Conservation (phyloP, 2,329 filamentous ascomycete genomes). For the Stemphylium vesicarium region DNA sequence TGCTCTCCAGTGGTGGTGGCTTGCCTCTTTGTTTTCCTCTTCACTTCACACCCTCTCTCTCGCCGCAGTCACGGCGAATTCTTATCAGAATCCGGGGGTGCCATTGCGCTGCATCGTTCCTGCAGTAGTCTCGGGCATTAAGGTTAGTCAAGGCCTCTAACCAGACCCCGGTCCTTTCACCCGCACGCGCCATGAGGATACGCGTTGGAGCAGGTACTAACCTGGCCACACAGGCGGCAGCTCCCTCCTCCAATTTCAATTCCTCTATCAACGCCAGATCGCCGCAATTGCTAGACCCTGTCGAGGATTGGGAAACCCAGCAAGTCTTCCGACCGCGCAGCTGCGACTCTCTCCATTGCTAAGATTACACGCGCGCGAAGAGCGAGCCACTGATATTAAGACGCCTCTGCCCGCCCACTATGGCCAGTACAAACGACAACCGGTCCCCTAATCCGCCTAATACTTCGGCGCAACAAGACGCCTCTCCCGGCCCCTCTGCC, state of each 20-base stretch:
- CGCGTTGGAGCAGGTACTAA: constrained; percentile 16
- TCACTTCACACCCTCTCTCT: neutral
- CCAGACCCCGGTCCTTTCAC: constrained; percentile 27
- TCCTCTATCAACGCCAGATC: constrained; percentile 1
- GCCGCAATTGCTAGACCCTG: constrained; percentile 10
- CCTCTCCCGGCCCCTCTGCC: constrained; percentile 37
- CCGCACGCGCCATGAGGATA: constrained; percentile 18
- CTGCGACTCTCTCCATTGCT: constrained; percentile 29
- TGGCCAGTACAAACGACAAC: constrained; percentile 34
- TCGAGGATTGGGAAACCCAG: constrained; percentile 16
- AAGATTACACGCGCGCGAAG: constrained; percentile 34
- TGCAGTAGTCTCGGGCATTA: constrained; percentile 26
- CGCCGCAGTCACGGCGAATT: neutral
- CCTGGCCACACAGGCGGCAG: constrained; percentile 16
- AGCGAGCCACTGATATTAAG: constrained; percentile 30
- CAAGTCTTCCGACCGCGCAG: constrained; percentile 18
- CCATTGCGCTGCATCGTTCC: constrained; percentile 15
- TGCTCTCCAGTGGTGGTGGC: neutral
- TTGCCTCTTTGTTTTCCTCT: neutral
- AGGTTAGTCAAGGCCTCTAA: constrained; percentile 8
- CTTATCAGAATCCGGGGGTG: constrained; percentile 11
- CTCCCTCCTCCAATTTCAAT: constrained; percentile 21
- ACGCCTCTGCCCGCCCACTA: constrained; percentile 32
- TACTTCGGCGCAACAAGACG: constrained; percentile 26
- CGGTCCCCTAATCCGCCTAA: constrained; percentile 18